phyloP scores from a whole-genome alignment of 2,329 filamentous ascomycete species.

The Microascus cirrosus region DNA sequence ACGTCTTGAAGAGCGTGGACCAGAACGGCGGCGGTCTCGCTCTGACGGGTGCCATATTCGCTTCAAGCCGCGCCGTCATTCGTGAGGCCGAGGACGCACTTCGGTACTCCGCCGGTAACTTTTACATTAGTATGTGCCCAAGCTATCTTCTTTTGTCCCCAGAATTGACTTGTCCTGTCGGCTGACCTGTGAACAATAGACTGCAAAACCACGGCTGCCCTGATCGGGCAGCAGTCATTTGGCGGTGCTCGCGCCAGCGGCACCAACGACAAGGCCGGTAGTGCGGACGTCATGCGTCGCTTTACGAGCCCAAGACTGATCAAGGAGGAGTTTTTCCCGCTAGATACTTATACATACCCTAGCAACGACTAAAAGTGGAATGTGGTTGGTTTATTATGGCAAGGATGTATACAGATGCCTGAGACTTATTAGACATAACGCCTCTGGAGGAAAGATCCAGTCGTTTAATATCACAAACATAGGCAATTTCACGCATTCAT shows the following conservation, averaged over 20 bases:
- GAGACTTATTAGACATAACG: neutral
- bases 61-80: slow-evolving; percentile 32
- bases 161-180: neutral
- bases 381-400: neutral
- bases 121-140: slow-evolving; percentile 32
- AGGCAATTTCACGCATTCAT: too few species aligned
- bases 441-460: too few species aligned
- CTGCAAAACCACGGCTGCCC: slow-evolving; percentile 41
- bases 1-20: slow-evolving; percentile 25
- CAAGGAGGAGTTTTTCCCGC: slow-evolving; percentile 34
- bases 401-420: too few species aligned
- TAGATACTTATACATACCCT: slow-evolving; percentile 32
- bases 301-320: slow-evolving; percentile 40
- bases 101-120: slow-evolving; percentile 43
- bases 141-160: neutral
- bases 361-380: slow-evolving; percentile 28
- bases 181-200: slow-evolving; percentile 11
- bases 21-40: slow-evolving; percentile 28
- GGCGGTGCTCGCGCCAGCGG: slow-evolving; percentile 39
- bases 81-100: slow-evolving; percentile 37
- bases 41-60: slow-evolving; percentile 38
- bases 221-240: slow-evolving; percentile 45
- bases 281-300: slow-evolving; percentile 32
- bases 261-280: slow-evolving; percentile 47
- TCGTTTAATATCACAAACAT: too few species aligned